A percentile compares a stretch with the other conserved stretches of the same genome.
phyloP scores from a whole-genome alignment of 805 yeast genomes.

The Candida odintsovae region DNA sequence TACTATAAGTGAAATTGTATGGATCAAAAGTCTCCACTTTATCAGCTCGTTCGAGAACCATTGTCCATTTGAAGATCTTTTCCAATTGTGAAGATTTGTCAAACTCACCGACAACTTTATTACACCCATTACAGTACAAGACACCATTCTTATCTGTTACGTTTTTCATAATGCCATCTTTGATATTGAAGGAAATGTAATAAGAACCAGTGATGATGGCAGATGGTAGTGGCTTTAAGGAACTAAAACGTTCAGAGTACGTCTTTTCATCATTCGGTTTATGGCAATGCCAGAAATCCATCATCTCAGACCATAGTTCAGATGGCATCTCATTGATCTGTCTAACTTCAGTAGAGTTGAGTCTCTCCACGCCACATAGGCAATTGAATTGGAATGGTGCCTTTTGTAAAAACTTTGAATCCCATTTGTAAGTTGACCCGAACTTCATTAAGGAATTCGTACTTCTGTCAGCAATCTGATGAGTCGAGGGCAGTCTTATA shows the following conservation, averaged over 20 bases:
- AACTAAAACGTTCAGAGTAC: slow-evolving; percentile 30
- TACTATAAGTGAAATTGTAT: slow-evolving; percentile 31
- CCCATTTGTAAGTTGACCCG: slow-evolving; percentile 32
- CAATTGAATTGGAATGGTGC: slow-evolving; percentile 30
- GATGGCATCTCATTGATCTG: slow-evolving; percentile 71
- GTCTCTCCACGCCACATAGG: slow-evolving; percentile 25
- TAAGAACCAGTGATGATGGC: slow-evolving; percentile 50
- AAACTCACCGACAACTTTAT: slow-evolving; percentile 32
- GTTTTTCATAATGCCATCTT: slow-evolving; percentile 6
- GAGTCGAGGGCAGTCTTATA: slow-evolving; percentile 11
- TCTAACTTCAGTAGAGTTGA: slow-evolving; percentile 27
- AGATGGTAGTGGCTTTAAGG: slow-evolving; percentile 37
- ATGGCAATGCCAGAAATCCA: slow-evolving; percentile 98
- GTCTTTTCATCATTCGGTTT: slow-evolving; percentile 44
- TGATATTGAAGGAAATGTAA: slow-evolving; percentile 33
- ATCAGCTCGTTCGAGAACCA: slow-evolving; percentile 26
- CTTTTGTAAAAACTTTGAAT: slow-evolving; percentile 32
- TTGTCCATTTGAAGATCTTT: slow-evolving; percentile 54
- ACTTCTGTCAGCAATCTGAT: slow-evolving; percentile 8
- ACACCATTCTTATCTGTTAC: slow-evolving; percentile 3
- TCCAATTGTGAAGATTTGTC: slow-evolving; percentile 27
- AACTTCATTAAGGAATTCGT: slow-evolving; percentile 20
- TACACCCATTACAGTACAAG: slow-evolving; percentile 35
- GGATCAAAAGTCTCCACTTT: slow-evolving; percentile 30
- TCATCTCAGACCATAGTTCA: slow-evolving; percentile 88